Evolutionary conservation across 352 stramenopile species (phyloP), one percentile per base, ranked within the genome.

Genomic region (Globisporangium radiosum): DNA sequence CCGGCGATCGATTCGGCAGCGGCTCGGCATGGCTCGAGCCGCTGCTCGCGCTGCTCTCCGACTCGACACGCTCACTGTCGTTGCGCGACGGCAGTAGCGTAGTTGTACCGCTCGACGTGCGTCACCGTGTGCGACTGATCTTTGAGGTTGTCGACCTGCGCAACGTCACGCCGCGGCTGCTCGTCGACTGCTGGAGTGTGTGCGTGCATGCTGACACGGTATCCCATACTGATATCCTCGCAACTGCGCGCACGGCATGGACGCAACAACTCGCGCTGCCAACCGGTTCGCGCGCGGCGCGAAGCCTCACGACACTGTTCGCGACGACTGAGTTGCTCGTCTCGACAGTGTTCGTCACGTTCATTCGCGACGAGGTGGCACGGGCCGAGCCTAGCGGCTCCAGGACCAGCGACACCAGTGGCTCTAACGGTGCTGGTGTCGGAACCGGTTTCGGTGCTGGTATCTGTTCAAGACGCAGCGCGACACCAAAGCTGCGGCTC

Each of bases 221-320:
- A 4, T 56, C 56, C 4, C 50, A 68, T 37, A 2, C 19, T 1
- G 15, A 68, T 15, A 54, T 68, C 33, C 17, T 68, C 4, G 11
- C 10, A 5, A 37, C 57, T 5, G 59, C 42, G 43, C 37, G 47
- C 3, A 7, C 19, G 19, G 25, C n/a, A 4, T 56, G 65, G 61
- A 50, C 52, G 36, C 36, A n/a, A 44, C 47, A 39, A n/a, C 36
- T 60, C 11, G 33, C 25, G 25, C 54, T 57, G 10, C 25, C 47
- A 17, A 14, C 40, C 5, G 51, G 25, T 4, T 60, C 62, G 6
- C n/a, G 14, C 8, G 62, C 19, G 7, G 39, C 56, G 8, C 37
- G 15, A 7, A 68, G 60, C 42, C 5, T 78, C 47, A 6, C 33
- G 1, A 48, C 67, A 2, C 47, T 82, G n/a, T 78, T 82, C 14